Percentiles rank a stretch among this genome's conserved stretches.
Conservation (phyloP, 1,284 basidiomycete species). For the Ustilago curta region DNA sequence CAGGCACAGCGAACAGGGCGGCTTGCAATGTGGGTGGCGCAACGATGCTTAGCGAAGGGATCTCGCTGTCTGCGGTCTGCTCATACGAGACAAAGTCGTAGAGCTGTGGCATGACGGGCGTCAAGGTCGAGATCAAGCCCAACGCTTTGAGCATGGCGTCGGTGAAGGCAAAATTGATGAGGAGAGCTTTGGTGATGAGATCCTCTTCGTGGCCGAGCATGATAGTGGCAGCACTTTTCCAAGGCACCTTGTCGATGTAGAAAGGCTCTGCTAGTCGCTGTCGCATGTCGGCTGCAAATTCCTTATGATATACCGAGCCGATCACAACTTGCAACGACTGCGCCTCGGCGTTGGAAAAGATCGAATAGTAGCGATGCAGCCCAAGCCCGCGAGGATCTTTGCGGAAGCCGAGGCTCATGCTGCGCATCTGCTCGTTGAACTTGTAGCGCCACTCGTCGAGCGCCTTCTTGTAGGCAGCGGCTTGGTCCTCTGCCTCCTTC, state of each 20-base stretch:
- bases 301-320: slow-evolving; percentile 43
- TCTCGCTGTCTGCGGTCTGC: slow-evolving; percentile 34
- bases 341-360: slow-evolving; percentile 44
- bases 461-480: slow-evolving; percentile 31
- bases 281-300: slow-evolving; percentile 43
- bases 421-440: slow-evolving; percentile 50
- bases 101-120: slow-evolving; percentile 41
- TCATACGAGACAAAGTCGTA: slow-evolving; percentile 49
- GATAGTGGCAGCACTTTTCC: slow-evolving; percentile 38
- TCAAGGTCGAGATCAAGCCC: slow-evolving; percentile 33
- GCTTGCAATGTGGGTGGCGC: slow-evolving; percentile 43
- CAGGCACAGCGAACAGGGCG: slow-evolving; percentile 39
- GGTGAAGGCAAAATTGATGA: slow-evolving; percentile 42
- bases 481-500: slow-evolving; percentile 42
- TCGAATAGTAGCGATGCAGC: slow-evolving; percentile 44
- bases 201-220: slow-evolving; percentile 41
- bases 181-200: slow-evolving; percentile 33
- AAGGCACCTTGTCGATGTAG: slow-evolving; percentile 26
- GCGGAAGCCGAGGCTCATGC: slow-evolving; percentile 36
- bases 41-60: slow-evolving; percentile 38
- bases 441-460: slow-evolving; percentile 50
- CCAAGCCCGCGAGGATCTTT: slow-evolving; percentile 41
- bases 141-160: slow-evolving; percentile 44
- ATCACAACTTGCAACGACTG: slow-evolving; percentile 33
- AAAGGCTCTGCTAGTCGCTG: slow-evolving; percentile 35